Base-by-base conservation (phyloP, 805 yeast species). In the Myxozyma kluyveri region DNA sequence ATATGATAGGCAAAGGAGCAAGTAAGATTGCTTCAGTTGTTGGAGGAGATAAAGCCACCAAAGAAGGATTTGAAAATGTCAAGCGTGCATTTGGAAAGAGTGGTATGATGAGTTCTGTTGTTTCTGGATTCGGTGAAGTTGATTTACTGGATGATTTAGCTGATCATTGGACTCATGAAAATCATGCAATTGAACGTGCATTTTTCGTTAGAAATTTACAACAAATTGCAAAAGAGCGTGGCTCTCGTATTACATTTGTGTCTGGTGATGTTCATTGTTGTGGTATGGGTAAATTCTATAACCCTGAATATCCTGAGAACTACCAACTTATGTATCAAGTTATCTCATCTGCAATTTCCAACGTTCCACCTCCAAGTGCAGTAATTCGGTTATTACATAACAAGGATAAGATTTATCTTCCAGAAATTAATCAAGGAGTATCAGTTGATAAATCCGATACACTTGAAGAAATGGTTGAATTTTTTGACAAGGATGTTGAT, bases 241-340 rank as follows among this genome's bases (percentile, higher is more conserved):
- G 83, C 3, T 80, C 85, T 3, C 76, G 99, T 60, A 69, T 93
- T 52, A 88, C 98, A 5, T 84, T 91, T 54, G 72, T 91, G 22
- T 79, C 90, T 12, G 99, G 99, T 27, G 99, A 91, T 65, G 98
- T 93, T 39, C 99, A 93, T 69, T 73, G 91, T 59, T 84, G 93
- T 50, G 85, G 90, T 41, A 69, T 90, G 52, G 95, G 96, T 10
- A 74, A 95, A 60, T 78, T 91, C 69, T 69, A 88, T 5, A 61
- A 61, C 77, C 78, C 61, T 58, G 74, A 45, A 79, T 65, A 67
- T 14, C 90, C 95, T 0, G 83, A 82, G 57, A 67, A 73, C 36
- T 96, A 90, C 69, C 85, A 86, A 32, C 70, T 56, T 19, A 55
- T 55, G 59, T 53, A 50, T 37, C 59, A 54, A 27, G 80, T 93